Evolutionary conservation across 163 green algal genomes (phyloP), one percentile per base, ranked within the genome.

Genomic region (Volvox carteri): DNA sequence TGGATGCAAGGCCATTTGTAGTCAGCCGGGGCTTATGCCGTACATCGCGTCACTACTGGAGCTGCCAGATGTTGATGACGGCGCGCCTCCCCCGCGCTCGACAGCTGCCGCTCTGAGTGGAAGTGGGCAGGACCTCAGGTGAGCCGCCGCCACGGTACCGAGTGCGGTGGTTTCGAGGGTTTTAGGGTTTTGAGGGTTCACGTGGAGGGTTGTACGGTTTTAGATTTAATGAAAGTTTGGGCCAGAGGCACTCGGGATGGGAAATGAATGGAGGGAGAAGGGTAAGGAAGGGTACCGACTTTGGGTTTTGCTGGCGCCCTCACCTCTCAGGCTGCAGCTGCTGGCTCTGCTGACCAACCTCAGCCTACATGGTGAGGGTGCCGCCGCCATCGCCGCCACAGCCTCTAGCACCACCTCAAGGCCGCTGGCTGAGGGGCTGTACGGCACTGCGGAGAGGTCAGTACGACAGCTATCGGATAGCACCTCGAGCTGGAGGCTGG

Each of bases 281-380:
- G n/a, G n/a, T n/a, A n/a, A n/a, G n/a, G n/a, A n/a, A n/a, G n/a
- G n/a, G n/a, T n/a, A n/a, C n/a, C n/a, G n/a, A n/a, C n/a, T n/a
- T n/a, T n/a, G n/a, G n/a, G n/a, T n/a, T n/a, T n/a, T n/a, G n/a
- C n/a, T n/a, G n/a, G n/a, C n/a, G n/a, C n/a, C 4, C 42, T 46
- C 52, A 42, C 14, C 14, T 48, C 14, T 23, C 83, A 88, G 83
- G 68, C 67, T 75, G 48, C 83, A 88, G 68, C 50, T 88, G 35
- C 52, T 88, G 28, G 83, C 67, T 1, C 83, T 88, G 11, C 18
- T 88, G 48, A 48, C 48, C 67, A 88, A 88, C 52, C 9, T 88
- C 2, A 58, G 44, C 28, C 28, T 88, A 7, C 83, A 88, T 50
- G 2, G 7, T 9, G 83, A 81, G 21, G 83, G 68, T 39, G 80